Evolutionary conservation across 75 land plant genomes (phyloP), one percentile per base, ranked within the genome.

Genomic region (Pinus tabuliformis): DNA sequence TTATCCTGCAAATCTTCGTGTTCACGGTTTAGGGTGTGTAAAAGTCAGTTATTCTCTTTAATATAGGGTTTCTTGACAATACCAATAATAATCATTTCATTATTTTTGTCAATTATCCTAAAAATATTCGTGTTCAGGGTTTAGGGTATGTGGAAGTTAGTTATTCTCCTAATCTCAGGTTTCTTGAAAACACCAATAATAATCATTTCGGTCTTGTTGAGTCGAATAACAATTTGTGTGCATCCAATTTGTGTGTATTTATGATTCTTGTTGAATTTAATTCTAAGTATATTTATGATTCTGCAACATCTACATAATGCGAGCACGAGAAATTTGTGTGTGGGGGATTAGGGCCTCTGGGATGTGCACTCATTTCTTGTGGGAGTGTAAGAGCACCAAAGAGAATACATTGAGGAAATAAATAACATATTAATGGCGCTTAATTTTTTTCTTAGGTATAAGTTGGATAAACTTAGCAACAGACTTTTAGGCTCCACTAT

Each of bases 301-400:
- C 7, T 80, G 80, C 89, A 93, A 93, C 85, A 84, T 37, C 52
- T 93, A 75, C 85, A 91, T 77, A 76, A 81, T 45, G 42, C 68
- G 12, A 82, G 83, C 80, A 86, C 80, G 4, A 78, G 89, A 56
- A 88, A 83, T 64, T 93, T 39, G 91, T 93, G 5, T 70, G 83
- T 14, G 84, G 87, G 82, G 95, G 95, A 22, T 61, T 93, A 39
- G 87, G 91, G 15, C 93, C 93, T 17, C 74, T 93, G 11, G 95
- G 93, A 15, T 93, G 95, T 70, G 81, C 93, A 58, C 95, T 93
- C 80, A 85, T 75, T 93, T 86, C 81, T 76, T 89, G 78, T 88
- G 82, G 80, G 75, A 80, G 71, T 75, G 83, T 68, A 73, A 72
- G 17, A 87, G 93, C 68, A 8, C 21, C n/a, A 57, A 78, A 89